These are phyloP conservation scores for Paecilomyces dactylethromorphus DNA, from an alignment of 2,329 filamentous ascomycete genomes.

Conservation along the genomic window DNA sequence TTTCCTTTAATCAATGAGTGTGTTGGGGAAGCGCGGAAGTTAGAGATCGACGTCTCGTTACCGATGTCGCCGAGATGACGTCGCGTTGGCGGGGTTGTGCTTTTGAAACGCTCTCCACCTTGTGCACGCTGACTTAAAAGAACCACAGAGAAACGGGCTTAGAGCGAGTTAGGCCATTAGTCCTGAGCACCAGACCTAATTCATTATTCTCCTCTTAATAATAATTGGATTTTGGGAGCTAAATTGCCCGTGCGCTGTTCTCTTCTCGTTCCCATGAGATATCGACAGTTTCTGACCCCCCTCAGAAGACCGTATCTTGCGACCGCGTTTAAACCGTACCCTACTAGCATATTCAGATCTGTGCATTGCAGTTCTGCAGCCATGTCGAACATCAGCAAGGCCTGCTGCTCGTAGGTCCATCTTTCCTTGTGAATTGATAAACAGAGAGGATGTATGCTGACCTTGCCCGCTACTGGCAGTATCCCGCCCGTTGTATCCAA, in stretches of 20 bases:
- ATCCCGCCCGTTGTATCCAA: constrained; percentile 36
- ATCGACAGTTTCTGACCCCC: constrained; percentile 16
- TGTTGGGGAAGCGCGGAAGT: neutral
- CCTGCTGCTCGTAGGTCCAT: constrained; percentile 36
- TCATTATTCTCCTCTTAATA: neutral
- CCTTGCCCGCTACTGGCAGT: constrained; percentile 14
- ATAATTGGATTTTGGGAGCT: neutral
- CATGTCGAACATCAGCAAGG: constrained; percentile 39
- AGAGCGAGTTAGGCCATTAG: neutral
- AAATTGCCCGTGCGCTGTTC: neutral
- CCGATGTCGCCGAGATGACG: neutral
- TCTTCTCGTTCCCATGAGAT: constrained; percentile 8
- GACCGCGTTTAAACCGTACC: constrained; percentile 6
- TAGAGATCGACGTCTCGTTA: neutral
- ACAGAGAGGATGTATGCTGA: neutral
- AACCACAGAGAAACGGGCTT: neutral
- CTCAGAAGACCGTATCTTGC: constrained; percentile 15
- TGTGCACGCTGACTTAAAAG: neutral
- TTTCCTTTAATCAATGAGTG: neutral
- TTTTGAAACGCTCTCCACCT: neutral
- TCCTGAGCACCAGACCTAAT: neutral
- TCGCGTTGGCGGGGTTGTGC: neutral
- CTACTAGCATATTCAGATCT: constrained; percentile 3
- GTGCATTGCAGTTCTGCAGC: constrained; percentile 17
- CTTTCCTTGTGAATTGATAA: neutral